phyloP scores from a whole-genome alignment of 495 filamentous ascomycete genomes.

The Penicillium lividum region DNA sequence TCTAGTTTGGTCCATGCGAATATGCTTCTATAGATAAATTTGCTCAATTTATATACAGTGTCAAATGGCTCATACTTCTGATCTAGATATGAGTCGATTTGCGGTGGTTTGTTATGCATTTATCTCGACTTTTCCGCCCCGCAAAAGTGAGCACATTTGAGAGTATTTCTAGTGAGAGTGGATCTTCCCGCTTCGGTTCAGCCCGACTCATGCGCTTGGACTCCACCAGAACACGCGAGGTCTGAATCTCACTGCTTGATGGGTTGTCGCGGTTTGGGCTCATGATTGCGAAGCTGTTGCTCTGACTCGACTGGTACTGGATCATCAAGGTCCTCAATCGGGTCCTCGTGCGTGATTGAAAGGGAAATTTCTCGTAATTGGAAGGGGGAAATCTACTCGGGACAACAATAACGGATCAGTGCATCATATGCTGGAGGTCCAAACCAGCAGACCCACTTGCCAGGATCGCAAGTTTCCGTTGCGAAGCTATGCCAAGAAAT shows the following conservation, averaged over 20 bases:
- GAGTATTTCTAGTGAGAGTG: conserved; percentile 13
- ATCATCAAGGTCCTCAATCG: neutral
- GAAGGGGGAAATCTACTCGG: neutral
- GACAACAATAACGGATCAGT: neutral
- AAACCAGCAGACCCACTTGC: conserved; percentile 1
- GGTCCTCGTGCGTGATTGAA: neutral
- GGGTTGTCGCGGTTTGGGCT: neutral
- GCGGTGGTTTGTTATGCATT: neutral
- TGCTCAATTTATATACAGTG: neutral
- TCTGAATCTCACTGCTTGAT: neutral
- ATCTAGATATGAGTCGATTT: neutral
- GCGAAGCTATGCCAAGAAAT: neutral
- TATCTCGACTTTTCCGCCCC: neutral
- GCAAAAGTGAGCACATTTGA: conserved; percentile 20
- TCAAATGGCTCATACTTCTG: neutral
- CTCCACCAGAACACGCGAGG: neutral
- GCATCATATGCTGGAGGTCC: neutral
- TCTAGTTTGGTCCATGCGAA: neutral
- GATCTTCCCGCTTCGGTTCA: conserved; percentile 7
- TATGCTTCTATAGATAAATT: neutral
- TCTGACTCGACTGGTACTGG: neutral
- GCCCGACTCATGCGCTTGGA: conserved; percentile 1
- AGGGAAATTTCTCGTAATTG: neutral
- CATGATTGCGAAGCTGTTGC: neutral
- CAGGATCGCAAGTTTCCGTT: neutral